A percentile compares a stretch with the other conserved stretches of the same genome.
Conservation (phyloP, 768 basidiomycete genomes). For the Paxillus rubicundulus region DNA sequence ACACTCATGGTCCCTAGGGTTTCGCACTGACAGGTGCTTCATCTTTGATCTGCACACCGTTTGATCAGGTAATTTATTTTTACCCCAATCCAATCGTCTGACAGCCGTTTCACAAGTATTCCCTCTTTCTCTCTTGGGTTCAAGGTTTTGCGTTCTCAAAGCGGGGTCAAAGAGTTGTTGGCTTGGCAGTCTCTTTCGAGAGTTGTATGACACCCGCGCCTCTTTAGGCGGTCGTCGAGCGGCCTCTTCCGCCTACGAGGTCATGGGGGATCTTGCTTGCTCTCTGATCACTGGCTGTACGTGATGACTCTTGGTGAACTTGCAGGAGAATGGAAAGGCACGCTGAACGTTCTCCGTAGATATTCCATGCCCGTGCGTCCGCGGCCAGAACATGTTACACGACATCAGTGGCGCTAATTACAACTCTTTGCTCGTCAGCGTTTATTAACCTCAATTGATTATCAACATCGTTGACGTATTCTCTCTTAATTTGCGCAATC, state of each 20-base stretch:
- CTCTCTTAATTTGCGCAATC: conserved; percentile 16
- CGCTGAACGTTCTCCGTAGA: conserved; percentile 17
- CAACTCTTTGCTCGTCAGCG: conserved; percentile 1
- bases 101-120: neutral
- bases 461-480: neutral
- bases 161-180: neutral
- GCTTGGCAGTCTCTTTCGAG: neutral
- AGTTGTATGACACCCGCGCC: neutral
- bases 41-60: conserved; percentile 7
- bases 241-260: neutral
- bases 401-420: neutral
- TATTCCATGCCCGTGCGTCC: conserved; percentile 19
- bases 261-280: neutral
- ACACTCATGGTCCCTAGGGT: too few species aligned
- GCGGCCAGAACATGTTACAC: conserved; percentile 12
- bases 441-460: neutral
- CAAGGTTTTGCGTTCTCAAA: conserved; percentile 14
- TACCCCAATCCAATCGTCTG: neutral
- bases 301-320: conserved; percentile 15
- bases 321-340: conserved; percentile 16
- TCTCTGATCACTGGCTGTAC: conserved; percentile 14
- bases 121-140: neutral
- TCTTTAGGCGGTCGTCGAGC: neutral
- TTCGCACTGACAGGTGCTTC: neutral
- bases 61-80: conserved; percentile 1